Evolutionary conservation across 1,284 basidiomycete genomes (phyloP).

Genomic region (Trametes polyzona): DNA sequence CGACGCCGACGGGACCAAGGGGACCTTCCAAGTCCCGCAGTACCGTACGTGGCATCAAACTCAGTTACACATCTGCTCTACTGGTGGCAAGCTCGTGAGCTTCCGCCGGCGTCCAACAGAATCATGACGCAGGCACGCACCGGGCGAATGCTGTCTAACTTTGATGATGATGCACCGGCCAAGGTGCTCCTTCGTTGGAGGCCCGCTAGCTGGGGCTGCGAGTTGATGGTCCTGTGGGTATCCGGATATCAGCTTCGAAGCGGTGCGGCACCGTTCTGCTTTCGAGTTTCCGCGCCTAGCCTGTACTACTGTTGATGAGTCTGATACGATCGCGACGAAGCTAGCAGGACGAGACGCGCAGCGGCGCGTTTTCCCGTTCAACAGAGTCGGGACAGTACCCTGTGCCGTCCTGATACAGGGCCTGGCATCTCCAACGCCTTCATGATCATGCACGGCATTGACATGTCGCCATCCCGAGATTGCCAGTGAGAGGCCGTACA

Average conservation of each 20-base stretch:
- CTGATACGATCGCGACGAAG: constrained; percentile 2
- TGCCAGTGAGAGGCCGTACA: not conserved
- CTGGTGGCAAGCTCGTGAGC: not conserved
- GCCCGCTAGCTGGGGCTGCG: too few species aligned
- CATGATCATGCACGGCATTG: too few species aligned
- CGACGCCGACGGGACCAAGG: not conserved
- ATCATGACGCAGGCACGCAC: not conserved
- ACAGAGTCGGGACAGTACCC: too few species aligned
- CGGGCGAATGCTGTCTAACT: too few species aligned
- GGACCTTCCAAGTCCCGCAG: not conserved
- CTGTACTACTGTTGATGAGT: not conserved
- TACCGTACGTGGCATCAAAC: not conserved
- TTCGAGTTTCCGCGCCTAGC: not conserved
- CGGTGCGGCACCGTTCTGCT: too few species aligned
- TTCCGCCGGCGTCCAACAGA: not conserved
- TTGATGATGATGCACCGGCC: too few species aligned
- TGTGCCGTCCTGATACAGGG: too few species aligned
- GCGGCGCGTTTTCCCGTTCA: too few species aligned
- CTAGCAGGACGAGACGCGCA: not conserved
- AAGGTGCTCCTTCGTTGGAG: too few species aligned
- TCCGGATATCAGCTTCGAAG: too few species aligned
- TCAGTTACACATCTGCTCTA: not conserved
- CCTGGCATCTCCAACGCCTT: too few species aligned
- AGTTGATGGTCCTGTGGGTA: too few species aligned
- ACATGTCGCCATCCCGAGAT: not conserved